phyloP scores from a whole-genome alignment of 2,329 filamentous ascomycete species.

The Fusarium devonianum region DNA sequence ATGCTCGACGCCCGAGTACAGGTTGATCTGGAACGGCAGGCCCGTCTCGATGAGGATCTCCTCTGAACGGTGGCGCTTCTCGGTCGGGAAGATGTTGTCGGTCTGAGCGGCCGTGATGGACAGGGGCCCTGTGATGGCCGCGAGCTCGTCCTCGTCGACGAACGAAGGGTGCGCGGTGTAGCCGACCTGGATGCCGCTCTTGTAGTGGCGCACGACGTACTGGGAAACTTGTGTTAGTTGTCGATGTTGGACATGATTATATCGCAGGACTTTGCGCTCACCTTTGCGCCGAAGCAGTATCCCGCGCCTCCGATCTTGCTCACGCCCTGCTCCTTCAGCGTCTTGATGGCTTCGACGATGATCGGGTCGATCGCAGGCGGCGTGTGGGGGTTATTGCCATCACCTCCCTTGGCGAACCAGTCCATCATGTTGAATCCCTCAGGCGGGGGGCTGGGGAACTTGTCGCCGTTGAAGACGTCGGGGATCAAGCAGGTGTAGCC shows the following conservation, averaged over 20 bases:
- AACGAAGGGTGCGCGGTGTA: constrained; percentile 72
- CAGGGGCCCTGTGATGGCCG: constrained; percentile 62
- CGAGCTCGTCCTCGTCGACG: constrained; percentile 65
- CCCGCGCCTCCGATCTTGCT: constrained; percentile 64
- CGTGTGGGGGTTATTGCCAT: constrained; percentile 56
- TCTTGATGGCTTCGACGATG: constrained; percentile 54
- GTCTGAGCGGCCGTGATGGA: constrained; percentile 70
- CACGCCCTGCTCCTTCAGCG: constrained; percentile 61
- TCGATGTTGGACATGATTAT: accelerated
- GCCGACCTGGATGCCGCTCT: constrained; percentile 61
- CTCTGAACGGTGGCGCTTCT: constrained; percentile 65
- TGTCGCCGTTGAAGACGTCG: constrained; percentile 51
- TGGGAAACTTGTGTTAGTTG: constrained; percentile 39
- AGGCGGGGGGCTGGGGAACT: constrained; percentile 37
- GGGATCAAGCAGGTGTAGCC: constrained; percentile 50
- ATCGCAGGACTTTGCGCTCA: constrained; percentile 45
- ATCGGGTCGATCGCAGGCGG: constrained; percentile 46
- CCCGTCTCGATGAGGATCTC: constrained; percentile 61
- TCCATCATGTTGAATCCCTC: constrained; percentile 43
- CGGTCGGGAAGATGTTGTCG: constrained; percentile 65
- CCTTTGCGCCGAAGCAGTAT: constrained; percentile 72
- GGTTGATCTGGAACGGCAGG: constrained; percentile 70
- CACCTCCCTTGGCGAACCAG: constrained; percentile 51
- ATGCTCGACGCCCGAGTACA: constrained; percentile 74
- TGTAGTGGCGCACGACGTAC: constrained; percentile 74